phyloP scores from a whole-genome alignment of 1,284 basidiomycete genomes.

The Pseudozyma hubeiensis region DNA sequence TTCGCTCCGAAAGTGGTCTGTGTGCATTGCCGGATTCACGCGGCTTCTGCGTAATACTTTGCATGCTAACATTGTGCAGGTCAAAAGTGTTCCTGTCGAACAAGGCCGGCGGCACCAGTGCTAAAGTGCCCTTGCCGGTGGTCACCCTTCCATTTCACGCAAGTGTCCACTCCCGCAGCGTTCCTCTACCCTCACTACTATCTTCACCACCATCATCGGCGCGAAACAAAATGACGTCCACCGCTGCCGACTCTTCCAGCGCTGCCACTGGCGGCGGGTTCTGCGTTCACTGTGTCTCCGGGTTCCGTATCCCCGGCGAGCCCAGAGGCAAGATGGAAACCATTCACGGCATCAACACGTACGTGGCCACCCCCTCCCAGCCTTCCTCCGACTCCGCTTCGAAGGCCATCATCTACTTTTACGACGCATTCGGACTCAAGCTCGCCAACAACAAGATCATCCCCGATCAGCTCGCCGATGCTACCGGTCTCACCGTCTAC shows the following conservation, averaged over 20 bases:
- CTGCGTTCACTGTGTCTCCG: constrained; percentile 56
- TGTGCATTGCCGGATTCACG: constrained; percentile 2
- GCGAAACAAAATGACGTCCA: constrained; percentile 3
- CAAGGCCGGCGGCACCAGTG: constrained; percentile 4
- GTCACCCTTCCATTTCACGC: constrained; percentile 1
- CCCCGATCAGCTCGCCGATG: constrained; percentile 74
- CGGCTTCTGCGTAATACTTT: background rate
- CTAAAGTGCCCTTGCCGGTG: background rate
- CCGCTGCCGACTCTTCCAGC: background rate
- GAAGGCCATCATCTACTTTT: constrained; percentile 74
- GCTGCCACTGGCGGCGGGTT: constrained; percentile 14
- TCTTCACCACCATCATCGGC: background rate
- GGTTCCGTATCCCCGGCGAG: constrained; percentile 51
- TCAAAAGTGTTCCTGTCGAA: constrained; percentile 9
- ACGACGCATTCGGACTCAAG: constrained; percentile 73
- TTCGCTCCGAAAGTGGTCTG: background rate
- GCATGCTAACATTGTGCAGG: too few relatives aligned
- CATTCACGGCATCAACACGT: constrained; percentile 52
- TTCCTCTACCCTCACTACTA: background rate
- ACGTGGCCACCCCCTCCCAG: constrained; percentile 61
- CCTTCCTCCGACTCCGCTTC: constrained; percentile 34
- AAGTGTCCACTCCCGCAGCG: too few relatives aligned
- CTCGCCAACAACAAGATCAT: constrained; percentile 73
- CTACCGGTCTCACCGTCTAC: constrained; percentile 75
- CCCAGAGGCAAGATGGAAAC: constrained; percentile 43